Percentiles rank a stretch among this genome's conserved stretches.
phyloP scores from a whole-genome alignment of 2,329 filamentous ascomycete species.

The Fusarium foetens region DNA sequence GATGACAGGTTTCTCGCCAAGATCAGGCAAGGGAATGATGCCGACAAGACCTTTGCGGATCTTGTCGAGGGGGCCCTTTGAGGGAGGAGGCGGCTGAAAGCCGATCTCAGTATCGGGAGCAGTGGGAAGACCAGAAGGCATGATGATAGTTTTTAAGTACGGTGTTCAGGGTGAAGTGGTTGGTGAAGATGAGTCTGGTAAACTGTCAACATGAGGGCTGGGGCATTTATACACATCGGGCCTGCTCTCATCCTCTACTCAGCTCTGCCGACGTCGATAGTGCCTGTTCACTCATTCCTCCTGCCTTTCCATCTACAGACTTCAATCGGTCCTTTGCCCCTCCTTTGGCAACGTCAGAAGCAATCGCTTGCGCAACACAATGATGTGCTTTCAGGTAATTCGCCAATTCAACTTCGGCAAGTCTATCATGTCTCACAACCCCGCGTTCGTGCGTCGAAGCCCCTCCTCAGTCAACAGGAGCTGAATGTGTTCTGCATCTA shows the following conservation, averaged over 20 bases:
- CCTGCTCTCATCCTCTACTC: too few species aligned
- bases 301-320: neutral
- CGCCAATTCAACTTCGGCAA: neutral
- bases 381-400: neutral
- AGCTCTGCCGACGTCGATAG: too few species aligned
- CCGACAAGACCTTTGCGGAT: neutral
- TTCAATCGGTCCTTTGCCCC: neutral
- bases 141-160: neutral
- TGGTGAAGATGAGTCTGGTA: neutral
- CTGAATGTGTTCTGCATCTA: neutral
- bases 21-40: neutral
- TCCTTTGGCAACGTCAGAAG: neutral
- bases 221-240: too few species aligned
- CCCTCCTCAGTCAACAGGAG: neutral
- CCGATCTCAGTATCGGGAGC: conserved; percentile 4
- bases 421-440: neutral
- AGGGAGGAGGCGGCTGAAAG: conserved; percentile 10
- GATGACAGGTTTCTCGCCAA: neutral
- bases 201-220: too few species aligned
- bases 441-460: neutral
- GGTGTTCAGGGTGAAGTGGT: neutral
- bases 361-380: neutral
- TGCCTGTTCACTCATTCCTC: neutral
- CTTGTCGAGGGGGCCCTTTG: neutral
- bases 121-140: conserved; percentile 21